Conservation (phyloP, 2,329 filamentous ascomycete species). For the Phialophora tarda region DNA sequence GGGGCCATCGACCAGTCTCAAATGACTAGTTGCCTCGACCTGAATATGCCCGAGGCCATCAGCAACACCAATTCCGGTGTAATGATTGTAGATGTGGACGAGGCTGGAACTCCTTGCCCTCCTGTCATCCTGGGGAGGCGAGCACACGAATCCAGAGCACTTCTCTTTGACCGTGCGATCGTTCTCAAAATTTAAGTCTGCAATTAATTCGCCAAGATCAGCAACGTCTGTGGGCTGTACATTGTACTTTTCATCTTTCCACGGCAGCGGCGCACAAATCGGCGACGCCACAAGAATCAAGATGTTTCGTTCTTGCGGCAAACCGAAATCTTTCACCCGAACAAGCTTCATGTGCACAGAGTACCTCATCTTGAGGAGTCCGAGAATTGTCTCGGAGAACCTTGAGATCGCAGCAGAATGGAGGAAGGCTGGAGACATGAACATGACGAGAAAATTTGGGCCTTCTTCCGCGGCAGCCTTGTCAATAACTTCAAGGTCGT, state of each 20-base stretch:
- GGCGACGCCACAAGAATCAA: constrained; percentile 27
- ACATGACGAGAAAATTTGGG: constrained; percentile 26
- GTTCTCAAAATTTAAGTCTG: constrained; percentile 20
- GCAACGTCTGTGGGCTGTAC: not conserved
- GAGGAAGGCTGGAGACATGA: constrained; percentile 28
- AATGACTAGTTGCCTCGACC: not conserved
- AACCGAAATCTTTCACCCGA: constrained; percentile 15
- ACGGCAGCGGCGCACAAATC: constrained; percentile 18
- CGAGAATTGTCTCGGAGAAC: constrained; percentile 24
- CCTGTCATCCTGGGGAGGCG: not conserved
- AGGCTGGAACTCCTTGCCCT: not conserved
- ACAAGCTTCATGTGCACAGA: constrained; percentile 28
- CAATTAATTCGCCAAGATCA: constrained; percentile 8
- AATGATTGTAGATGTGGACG: constrained; percentile 24
- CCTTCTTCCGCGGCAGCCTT: not conserved
- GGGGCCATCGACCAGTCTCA: not conserved
- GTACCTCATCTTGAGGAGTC: constrained; percentile 21
- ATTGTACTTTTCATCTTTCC: constrained; percentile 13
- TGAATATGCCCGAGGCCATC: not conserved
- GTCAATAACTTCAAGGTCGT: constrained; percentile 16
- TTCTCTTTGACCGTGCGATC: not conserved
- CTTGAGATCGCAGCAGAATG: constrained; percentile 14
- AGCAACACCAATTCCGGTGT: constrained; percentile 14
- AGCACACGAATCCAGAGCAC: constrained; percentile 18
- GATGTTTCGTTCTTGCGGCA: constrained; percentile 25